Conservation (phyloP, 2,329 filamentous ascomycete genomes). For the Epicoccum nigrum region DNA sequence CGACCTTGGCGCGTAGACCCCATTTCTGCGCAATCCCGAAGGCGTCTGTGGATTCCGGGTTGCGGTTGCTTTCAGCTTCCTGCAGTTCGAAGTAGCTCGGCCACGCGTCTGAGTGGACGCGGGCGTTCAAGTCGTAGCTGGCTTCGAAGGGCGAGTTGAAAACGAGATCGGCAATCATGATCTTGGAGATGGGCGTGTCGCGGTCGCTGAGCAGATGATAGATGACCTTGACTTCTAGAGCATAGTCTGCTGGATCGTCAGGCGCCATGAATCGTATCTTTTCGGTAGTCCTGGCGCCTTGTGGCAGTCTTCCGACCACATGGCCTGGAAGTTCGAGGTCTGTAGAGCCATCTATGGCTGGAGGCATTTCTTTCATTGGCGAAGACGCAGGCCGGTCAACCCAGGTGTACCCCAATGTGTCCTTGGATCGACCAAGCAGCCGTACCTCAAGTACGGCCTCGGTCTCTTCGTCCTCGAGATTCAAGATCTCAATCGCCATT, state of each 20-base stretch:
- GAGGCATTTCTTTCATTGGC: constrained; percentile 39
- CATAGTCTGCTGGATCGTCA: constrained; percentile 61
- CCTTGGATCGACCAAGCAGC: constrained; percentile 64
- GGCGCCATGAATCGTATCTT: constrained; percentile 51
- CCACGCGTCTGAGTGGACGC: constrained; percentile 79
- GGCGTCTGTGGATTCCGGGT: constrained; percentile 44
- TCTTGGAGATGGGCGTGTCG: constrained; percentile 80
- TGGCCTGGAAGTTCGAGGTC: constrained; percentile 46
- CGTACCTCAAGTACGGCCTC: constrained; percentile 72
- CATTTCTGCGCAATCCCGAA: constrained; percentile 80
- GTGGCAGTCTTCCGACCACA: constrained; percentile 43
- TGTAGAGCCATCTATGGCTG: constrained; percentile 27
- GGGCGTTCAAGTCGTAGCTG: constrained; percentile 84
- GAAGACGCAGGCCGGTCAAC: constrained; percentile 46
- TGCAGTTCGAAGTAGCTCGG: constrained; percentile 80
- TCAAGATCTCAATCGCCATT: constrained; percentile 73
- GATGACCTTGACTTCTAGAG: constrained; percentile 72
- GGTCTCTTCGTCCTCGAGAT: constrained; percentile 82
- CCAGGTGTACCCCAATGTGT: constrained; percentile 56
- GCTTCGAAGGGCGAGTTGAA: constrained; percentile 88
- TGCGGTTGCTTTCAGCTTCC: constrained; percentile 43
- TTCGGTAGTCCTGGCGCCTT: constrained; percentile 41
- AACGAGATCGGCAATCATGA: constrained; percentile 69
- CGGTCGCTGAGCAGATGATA: constrained; percentile 83
- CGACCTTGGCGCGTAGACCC: constrained; percentile 73